These are phyloP conservation scores for Acanthamoeba pearcei DNA, from an alignment of 208 protist genomes.

Conservation along the genomic window DNA sequence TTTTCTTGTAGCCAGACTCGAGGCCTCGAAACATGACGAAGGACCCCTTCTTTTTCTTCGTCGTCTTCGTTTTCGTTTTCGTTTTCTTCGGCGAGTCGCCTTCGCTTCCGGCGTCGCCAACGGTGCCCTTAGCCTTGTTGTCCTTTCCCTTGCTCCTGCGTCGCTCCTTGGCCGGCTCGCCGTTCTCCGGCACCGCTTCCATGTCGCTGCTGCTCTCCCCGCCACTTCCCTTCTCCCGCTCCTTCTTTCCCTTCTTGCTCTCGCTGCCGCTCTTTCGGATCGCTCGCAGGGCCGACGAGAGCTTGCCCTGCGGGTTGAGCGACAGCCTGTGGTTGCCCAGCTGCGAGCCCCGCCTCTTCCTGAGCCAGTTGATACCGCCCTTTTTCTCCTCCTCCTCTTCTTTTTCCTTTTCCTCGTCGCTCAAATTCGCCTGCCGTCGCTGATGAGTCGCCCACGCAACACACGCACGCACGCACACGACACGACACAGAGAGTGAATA, in stretches of 20 bases:
- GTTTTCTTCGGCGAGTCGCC: neutral
- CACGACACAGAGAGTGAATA: no score
- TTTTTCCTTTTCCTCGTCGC: neutral
- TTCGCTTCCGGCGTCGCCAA: neutral
- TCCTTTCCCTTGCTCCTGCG: neutral
- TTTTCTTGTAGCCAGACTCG: slow-evolving; percentile 45
- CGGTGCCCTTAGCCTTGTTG: neutral
- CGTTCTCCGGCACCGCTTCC: neutral
- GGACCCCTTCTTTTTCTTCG: neutral
- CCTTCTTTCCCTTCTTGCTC: neutral
- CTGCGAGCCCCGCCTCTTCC: neutral
- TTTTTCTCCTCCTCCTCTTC: slow-evolving; percentile 14
- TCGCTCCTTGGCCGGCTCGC: neutral
- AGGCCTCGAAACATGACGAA: slow-evolving; percentile 12
- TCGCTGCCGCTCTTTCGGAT: slow-evolving; percentile 27
- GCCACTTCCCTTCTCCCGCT: neutral
- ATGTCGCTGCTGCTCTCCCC: neutral
- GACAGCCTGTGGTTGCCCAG: slow-evolving; percentile 28
- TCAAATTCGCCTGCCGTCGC: neutral
- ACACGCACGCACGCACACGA: no score
- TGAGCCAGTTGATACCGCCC: neutral
- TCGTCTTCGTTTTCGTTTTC: neutral
- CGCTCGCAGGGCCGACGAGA: slow-evolving; percentile 42
- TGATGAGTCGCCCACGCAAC: neutral
- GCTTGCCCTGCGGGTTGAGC: neutral